phyloP scores from a whole-genome alignment of 257 asterid genomes.

The Fraxinus cuspidata region DNA sequence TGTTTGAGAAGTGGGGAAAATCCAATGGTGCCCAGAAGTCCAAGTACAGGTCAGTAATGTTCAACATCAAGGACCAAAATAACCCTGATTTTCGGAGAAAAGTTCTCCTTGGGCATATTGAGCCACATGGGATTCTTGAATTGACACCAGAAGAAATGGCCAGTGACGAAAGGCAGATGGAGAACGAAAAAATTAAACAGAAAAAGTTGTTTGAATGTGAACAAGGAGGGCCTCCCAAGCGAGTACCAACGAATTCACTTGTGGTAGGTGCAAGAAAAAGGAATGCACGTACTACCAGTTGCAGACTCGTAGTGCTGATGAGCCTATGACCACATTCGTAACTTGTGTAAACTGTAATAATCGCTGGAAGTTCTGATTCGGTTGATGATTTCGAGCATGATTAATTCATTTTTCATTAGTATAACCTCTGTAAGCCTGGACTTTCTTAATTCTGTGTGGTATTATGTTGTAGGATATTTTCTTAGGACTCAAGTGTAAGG shows the following conservation, averaged over 20 bases:
- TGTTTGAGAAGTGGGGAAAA: constrained; percentile 50
- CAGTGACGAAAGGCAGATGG: constrained; percentile 45
- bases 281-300: constrained; percentile 54
- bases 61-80: constrained; percentile 49
- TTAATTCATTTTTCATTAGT: neutral
- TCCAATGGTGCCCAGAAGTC: constrained; percentile 44
- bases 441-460: neutral
- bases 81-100: constrained; percentile 59
- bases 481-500: too few relatives aligned
- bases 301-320: constrained; percentile 65
- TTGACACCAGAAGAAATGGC: constrained; percentile 56
- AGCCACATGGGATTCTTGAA: constrained; percentile 32
- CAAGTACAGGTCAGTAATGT: constrained; percentile 50
- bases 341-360: constrained; percentile 56
- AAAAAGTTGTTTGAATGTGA: constrained; percentile 52
- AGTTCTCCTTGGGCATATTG: constrained; percentile 43
- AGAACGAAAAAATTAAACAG: constrained; percentile 48
- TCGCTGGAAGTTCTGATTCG: constrained; percentile 48
- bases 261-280: constrained; percentile 47
- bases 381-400: neutral
- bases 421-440: neutral
- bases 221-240: constrained; percentile 40
- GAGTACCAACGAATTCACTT: constrained; percentile 45
- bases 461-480: neutral
- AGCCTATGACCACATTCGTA: constrained; percentile 59